These are phyloP conservation scores for Zasmidium citrigriseum DNA, from an alignment of 2,329 filamentous ascomycete genomes.

Conservation along the genomic window DNA sequence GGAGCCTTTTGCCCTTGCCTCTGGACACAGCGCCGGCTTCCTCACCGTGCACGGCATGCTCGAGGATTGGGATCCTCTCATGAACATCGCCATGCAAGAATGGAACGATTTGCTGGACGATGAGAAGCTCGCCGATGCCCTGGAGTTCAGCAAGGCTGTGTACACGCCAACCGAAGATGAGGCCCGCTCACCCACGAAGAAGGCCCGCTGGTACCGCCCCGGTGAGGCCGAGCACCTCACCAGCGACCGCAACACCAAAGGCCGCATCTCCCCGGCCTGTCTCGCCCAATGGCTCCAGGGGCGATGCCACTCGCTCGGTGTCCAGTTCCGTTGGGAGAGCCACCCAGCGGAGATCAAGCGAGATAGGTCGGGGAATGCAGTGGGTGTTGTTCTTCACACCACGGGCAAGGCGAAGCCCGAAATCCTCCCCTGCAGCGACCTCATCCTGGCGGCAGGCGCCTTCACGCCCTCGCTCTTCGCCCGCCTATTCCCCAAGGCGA, in stretches of 20 bases:
- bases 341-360: conserved; percentile 5
- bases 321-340: conserved; percentile 21
- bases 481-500: neutral
- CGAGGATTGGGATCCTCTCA: conserved; percentile 8
- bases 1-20: conserved; percentile 17
- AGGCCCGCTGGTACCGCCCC: neutral
- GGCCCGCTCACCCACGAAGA: neutral
- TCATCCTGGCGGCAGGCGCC: conserved; percentile 28
- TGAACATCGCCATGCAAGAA: conserved; percentile 4
- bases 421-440: conserved; percentile 17
- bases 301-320: conserved; percentile 18
- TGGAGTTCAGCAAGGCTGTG: neutral
- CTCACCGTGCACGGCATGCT: conserved; percentile 14
- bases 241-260: neutral
- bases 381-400: conserved; percentile 9
- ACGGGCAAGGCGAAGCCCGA: neutral
- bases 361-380: neutral
- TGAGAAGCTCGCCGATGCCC: neutral
- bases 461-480: conserved; percentile 19
- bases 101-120: conserved; percentile 16
- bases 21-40: conserved; percentile 21
- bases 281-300: conserved; percentile 16
- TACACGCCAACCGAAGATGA: neutral
- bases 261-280: neutral
- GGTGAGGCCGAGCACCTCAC: neutral